A percentile compares a stretch with the other conserved stretches of the same genome.
Evolutionary conservation across 768 basidiomycete genomes (phyloP).

Genomic region (Russula earlei): DNA sequence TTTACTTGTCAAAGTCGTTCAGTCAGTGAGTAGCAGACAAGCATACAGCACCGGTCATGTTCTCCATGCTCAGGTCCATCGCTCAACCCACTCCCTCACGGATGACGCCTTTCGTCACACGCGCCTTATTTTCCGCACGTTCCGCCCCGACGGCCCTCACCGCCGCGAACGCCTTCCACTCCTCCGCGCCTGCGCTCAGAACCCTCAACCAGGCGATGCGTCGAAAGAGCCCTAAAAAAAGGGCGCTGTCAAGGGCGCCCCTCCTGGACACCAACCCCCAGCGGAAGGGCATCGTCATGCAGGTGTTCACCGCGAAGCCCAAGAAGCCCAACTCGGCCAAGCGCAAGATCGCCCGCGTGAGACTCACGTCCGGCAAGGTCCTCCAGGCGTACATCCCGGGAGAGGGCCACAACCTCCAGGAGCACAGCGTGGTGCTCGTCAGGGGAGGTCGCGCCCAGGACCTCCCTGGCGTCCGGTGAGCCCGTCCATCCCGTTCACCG

Average conservation of each 20-base stretch:
- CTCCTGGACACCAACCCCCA: slow-evolving; percentile 74
- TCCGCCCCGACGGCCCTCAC: slow-evolving; percentile 31
- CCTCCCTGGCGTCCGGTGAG: slow-evolving; percentile 92
- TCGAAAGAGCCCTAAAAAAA: slow-evolving; percentile 47
- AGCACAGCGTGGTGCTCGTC: slow-evolving; percentile 93
- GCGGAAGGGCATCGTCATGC: slow-evolving; percentile 84
- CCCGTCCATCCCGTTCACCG: not conserved
- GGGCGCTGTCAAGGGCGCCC: slow-evolving; percentile 56
- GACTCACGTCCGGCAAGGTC: slow-evolving; percentile 80
- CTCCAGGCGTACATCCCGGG: slow-evolving; percentile 93
- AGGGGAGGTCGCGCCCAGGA: slow-evolving; percentile 94
- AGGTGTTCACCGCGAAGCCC: slow-evolving; percentile 72
- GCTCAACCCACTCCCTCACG: slow-evolving; percentile 4
- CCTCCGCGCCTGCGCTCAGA: slow-evolving; percentile 44
- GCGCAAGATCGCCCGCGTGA: slow-evolving; percentile 92
- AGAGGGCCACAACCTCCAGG: slow-evolving; percentile 96
- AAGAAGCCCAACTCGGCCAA: slow-evolving; percentile 99
- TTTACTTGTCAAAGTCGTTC: no score
- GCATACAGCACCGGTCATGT: slow-evolving; percentile 3
- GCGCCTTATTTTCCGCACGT: slow-evolving; percentile 18
- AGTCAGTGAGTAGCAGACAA: not conserved
- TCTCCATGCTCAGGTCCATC: slow-evolving; percentile 7
- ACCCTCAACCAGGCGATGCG: slow-evolving; percentile 88
- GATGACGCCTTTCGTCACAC: not conserved
- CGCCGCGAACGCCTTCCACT: slow-evolving; percentile 45